Base-by-base conservation (phyloP, 495 filamentous ascomycete species). In the Chaetomium fimeti region DNA sequence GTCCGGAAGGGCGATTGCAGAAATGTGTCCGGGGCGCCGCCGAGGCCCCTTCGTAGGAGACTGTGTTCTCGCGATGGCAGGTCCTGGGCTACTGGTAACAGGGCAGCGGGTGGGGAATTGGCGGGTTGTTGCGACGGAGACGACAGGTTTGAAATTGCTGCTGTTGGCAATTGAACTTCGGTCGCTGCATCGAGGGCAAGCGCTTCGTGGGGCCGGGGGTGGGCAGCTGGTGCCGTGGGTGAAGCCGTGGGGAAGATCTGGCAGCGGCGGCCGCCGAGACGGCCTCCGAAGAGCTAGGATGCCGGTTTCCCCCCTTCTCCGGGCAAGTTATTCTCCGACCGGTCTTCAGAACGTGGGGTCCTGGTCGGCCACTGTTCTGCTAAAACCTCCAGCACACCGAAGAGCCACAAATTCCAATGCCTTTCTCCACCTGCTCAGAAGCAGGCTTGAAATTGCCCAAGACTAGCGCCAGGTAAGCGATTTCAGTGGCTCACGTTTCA, bases 1-100 rank as follows among this genome's bases (percentile, higher is more conserved):
- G 71, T 80, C 63, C 78, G 80, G 63, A 85, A 81, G 58, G 80
- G 79, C 24, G 79, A 76, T 59, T 73, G 74, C 47, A 74, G 68
- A 60, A 75, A 71, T 52, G 64, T 69, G 61, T 76, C 70, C 42
- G 69, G 72, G 47, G 74, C 67, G 57, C 67, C 73, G 64, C 70
- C 76, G 61, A 75, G 65, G 59, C 75, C 78, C 68, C 75, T 77
- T 66, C 77, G 76, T 71, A 76, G 70, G 57, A 69, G 72, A 64
- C 67, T 79, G 71, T 63, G 73, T 72, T 63, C 64, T 57, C 68
- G 71, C 56, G 66, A 45, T 56, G 38, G 64, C 60, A 54, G 60
- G 56, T 29, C 56, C 69, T 56, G 47, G 25, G 66, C 56, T 66
- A 62, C 55, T 28, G 60, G 61, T 68, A 42, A 67, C 49, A 59